Percentiles rank a stretch among this genome's conserved stretches.
Evolutionary conservation across 1,284 basidiomycete genomes (phyloP).

Genomic region (Cryptococcus sp.): DNA sequence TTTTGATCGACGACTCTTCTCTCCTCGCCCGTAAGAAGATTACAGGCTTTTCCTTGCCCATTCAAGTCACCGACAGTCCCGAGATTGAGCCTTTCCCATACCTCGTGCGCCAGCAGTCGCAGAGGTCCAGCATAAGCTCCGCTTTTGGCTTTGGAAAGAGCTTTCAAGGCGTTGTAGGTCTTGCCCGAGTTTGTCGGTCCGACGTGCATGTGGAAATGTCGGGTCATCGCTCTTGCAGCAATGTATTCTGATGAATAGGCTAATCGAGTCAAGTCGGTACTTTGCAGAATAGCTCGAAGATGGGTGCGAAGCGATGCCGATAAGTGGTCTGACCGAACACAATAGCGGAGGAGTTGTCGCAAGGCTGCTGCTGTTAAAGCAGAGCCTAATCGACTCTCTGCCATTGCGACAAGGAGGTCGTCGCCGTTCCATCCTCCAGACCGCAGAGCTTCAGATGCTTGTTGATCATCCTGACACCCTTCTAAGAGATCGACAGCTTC

Average conservation of each 20-base stretch:
- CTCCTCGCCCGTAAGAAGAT: slow-evolving; percentile 92
- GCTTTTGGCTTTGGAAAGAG: slow-evolving; percentile 70
- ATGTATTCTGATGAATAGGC: slow-evolving; percentile 42
- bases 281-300: slow-evolving; percentile 41
- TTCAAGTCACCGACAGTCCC: slow-evolving; percentile 68
- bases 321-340: slow-evolving; percentile 1
- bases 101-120: slow-evolving; percentile 90
- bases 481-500: slow-evolving; percentile 6
- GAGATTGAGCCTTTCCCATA: slow-evolving; percentile 86
- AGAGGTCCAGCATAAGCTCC: slow-evolving; percentile 92
- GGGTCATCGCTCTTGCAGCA: slow-evolving; percentile 58
- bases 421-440: slow-evolving; percentile 31
- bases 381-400: slow-evolving; percentile 22
- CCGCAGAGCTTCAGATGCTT: slow-evolving; percentile 14
- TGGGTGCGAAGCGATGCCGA: slow-evolving; percentile 20
- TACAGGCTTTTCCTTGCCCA: slow-evolving; percentile 66
- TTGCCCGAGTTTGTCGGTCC: slow-evolving; percentile 98
- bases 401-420: slow-evolving; percentile 28
- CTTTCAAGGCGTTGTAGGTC: slow-evolving; percentile 87
- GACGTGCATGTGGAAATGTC: slow-evolving; percentile 91
- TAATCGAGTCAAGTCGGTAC: slow-evolving; percentile 51
- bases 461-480: slow-evolving; percentile 4
- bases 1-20: slow-evolving; percentile 66
- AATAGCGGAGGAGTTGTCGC: slow-evolving; percentile 30
- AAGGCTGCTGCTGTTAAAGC: slow-evolving; percentile 36